phyloP scores from a whole-genome alignment of 192 early-diverging fungal species.

The Podila minutissima region DNA sequence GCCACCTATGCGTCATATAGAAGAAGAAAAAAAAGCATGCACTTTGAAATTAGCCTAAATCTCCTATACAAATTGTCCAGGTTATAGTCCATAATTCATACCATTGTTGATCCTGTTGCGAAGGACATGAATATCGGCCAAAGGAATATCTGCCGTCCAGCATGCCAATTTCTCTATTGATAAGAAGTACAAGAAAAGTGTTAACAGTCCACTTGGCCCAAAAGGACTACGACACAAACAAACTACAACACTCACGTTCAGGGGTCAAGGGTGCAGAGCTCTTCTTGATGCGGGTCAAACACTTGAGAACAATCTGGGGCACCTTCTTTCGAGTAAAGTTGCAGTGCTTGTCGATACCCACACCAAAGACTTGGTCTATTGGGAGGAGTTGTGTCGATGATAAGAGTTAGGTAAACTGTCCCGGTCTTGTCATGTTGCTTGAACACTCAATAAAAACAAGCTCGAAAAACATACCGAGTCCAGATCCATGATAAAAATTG shows the following conservation, averaged over 20 bases:
- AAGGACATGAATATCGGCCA: conserved; percentile 69
- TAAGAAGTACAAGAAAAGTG: not conserved
- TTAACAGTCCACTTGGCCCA: not conserved
- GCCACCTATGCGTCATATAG: conserved; percentile 38
- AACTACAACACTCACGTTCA: conserved; percentile 32
- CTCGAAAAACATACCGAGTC: conserved; percentile 54
- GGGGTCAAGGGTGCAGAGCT: conserved; percentile 39
- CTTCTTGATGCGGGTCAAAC: conserved; percentile 68
- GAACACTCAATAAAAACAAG: no score
- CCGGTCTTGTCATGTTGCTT: no score
- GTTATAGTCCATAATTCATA: not conserved
- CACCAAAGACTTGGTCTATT: conserved; percentile 80
- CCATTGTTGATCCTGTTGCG: conserved; percentile 71
- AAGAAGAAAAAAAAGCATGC: not conserved
- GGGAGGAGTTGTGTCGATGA: no score
- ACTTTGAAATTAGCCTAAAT: not conserved
- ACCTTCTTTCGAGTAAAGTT: conserved; percentile 66
- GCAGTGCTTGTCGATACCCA: conserved; percentile 74
- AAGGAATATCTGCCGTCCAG: conserved; percentile 70
- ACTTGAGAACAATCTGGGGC: conserved; percentile 69
- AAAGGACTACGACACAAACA: not conserved
- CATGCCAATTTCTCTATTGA: conserved; percentile 59
- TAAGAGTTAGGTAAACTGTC: no score
- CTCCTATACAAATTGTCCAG: not conserved
- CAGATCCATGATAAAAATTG: conserved; percentile 73